A percentile compares a stretch with the other conserved stretches of the same genome.
Evolutionary conservation across 2,329 filamentous ascomycete species (phyloP).

Genomic region (Cladosporium colombiae): DNA sequence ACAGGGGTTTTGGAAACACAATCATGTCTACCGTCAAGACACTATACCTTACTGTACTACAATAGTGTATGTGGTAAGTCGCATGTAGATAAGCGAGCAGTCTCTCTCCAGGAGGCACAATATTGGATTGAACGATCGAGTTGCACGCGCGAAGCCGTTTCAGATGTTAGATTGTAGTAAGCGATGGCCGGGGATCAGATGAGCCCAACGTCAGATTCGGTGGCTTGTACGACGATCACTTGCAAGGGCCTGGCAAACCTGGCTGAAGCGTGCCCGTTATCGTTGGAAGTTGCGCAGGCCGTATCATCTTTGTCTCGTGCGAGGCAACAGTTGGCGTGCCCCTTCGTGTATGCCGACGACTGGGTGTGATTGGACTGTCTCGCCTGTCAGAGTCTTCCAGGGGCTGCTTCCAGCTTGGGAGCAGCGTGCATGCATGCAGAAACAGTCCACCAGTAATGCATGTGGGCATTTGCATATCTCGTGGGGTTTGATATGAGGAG

Average conservation of each 20-base stretch:
- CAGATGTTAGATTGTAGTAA: conserved; percentile 10
- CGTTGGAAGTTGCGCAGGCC: not conserved
- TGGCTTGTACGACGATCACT: conserved; percentile 9
- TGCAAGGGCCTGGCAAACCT: conserved; percentile 3
- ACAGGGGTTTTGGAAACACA: not conserved
- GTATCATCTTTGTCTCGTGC: conserved; percentile 2
- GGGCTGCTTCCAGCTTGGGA: not conserved
- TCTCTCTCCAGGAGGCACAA: conserved; percentile 1
- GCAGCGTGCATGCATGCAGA: not conserved
- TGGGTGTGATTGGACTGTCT: not conserved
- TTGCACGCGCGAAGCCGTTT: conserved; percentile 9
- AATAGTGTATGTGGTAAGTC: not conserved
- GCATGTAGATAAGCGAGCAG: not conserved
- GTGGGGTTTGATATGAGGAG: not conserved
- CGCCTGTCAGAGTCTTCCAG: not conserved
- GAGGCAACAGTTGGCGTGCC: not conserved
- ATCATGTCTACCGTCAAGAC: not conserved
- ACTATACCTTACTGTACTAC: not conserved
- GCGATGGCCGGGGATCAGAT: conserved; percentile 10
- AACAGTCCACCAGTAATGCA: not conserved
- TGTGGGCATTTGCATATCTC: not conserved
- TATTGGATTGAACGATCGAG: not conserved
- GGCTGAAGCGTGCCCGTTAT: conserved; percentile 3
- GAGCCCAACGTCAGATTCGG: conserved; percentile 10
- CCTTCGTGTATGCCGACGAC: not conserved